phyloP scores from a whole-genome alignment of 169 alveolate genomes.

The Ophryocystis elektroscirrha region DNA sequence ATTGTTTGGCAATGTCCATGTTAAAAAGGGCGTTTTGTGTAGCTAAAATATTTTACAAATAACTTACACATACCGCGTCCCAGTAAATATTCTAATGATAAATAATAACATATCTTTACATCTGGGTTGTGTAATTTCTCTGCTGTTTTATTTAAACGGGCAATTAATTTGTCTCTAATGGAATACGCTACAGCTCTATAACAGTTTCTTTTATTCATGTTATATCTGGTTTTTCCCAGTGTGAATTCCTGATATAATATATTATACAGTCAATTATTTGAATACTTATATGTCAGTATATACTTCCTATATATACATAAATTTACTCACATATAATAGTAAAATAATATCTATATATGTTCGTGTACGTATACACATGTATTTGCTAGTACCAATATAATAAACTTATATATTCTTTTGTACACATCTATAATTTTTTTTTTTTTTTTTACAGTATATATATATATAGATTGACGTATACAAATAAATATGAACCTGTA shows the following conservation, averaged over 20 bases:
- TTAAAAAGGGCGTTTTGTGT: slow-evolving; percentile 71
- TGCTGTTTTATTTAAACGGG: slow-evolving; percentile 68
- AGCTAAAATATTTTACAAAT: slow-evolving; percentile 22
- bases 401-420: no score
- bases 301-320: no score
- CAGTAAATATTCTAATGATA: slow-evolving; percentile 68
- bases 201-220: slow-evolving; percentile 48
- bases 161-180: slow-evolving; percentile 72
- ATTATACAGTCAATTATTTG: background rate
- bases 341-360: no score
- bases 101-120: slow-evolving; percentile 62
- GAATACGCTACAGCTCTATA: slow-evolving; percentile 65
- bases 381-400: no score
- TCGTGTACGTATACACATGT: no score
- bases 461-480: no score
- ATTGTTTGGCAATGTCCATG: slow-evolving; percentile 55
- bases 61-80: slow-evolving; percentile 50
- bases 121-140: slow-evolving; percentile 54
- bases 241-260: slow-evolving; percentile 63
- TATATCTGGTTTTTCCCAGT: slow-evolving; percentile 68
- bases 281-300: no score
- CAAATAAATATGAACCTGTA: no score
- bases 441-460: no score
- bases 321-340: no score
- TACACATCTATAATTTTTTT: no score